A percentile compares a stretch with the other conserved stretches of the same genome.
Conservation (phyloP, 2,329 filamentous ascomycete genomes). For the Helotiales sp. region DNA sequence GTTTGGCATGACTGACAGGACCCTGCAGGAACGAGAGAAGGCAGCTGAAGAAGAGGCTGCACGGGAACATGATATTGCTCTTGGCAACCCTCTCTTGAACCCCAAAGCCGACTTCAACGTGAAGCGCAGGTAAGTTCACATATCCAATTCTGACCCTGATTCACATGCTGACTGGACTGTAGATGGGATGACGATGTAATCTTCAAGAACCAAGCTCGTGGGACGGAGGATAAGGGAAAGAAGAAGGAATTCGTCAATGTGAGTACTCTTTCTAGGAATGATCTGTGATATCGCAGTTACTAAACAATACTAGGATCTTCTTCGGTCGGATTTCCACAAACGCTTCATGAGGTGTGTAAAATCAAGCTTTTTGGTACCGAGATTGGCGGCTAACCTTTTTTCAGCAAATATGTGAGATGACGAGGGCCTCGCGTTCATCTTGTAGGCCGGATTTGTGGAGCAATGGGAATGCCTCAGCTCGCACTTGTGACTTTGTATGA, state of each 20-base stretch:
- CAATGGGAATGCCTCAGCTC: conserved; percentile 10
- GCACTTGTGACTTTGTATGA: conserved; percentile 16
- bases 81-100: conserved; percentile 92
- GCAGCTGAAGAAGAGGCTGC: conserved; percentile 82
- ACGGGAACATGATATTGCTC: conserved; percentile 84
- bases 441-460: conserved; percentile 10
- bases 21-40: conserved; percentile 71
- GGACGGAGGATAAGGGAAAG: conserved; percentile 88
- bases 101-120: conserved; percentile 81
- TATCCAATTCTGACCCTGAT: background rate
- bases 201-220: conserved; percentile 97
- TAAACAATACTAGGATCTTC: conserved; percentile 64
- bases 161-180: background rate
- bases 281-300: conserved; percentile 16
- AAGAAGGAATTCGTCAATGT: conserved; percentile 97
- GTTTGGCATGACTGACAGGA: conserved; percentile 20
- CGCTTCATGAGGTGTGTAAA: conserved; percentile 75
- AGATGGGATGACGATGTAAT: conserved; percentile 99
- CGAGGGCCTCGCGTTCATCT: conserved; percentile 18
- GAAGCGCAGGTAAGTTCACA: conserved; percentile 64
- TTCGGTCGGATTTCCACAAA: conserved; percentile 96
- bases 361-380: conserved; percentile 12
- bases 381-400: conserved; percentile 30
- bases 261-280: conserved; percentile 45
- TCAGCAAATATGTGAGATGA: conserved; percentile 46